phyloP scores from a whole-genome alignment of 331 rosid species.

The Quercus tomentella region DNA sequence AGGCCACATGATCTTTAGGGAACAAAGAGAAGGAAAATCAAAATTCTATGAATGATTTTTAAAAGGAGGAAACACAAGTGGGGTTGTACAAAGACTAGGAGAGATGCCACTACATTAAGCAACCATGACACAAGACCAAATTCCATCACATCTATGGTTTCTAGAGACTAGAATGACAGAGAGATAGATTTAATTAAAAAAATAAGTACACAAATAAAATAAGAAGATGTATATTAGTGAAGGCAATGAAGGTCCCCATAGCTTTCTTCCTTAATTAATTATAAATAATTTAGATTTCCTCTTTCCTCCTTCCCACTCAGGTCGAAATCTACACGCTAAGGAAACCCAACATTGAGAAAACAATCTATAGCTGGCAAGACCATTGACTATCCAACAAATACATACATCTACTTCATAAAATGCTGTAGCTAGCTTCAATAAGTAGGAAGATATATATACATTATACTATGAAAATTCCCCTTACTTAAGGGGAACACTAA shows the following conservation, averaged over 20 bases:
- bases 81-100: background rate
- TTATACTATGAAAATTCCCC: no score
- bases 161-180: slow-evolving; percentile 3
- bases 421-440: slow-evolving; percentile 30
- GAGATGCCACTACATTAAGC: slow-evolving; percentile 32
- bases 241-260: background rate
- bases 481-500: no score
- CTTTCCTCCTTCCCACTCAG: background rate
- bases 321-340: slow-evolving; percentile 38
- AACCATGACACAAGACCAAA: slow-evolving; percentile 43
- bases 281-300: background rate
- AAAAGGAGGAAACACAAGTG: background rate
- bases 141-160: slow-evolving; percentile 27
- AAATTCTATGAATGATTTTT: background rate
- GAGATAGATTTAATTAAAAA: background rate
- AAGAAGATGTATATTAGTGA: background rate
- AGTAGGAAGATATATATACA: slow-evolving; percentile 7
- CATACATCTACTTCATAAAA: slow-evolving; percentile 16
- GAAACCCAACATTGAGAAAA: slow-evolving; percentile 26
- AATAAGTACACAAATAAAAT: background rate
- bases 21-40: background rate
- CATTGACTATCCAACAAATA: slow-evolving; percentile 39
- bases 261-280: background rate
- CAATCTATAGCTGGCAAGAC: slow-evolving; percentile 27
- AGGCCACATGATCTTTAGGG: background rate